phyloP scores from a whole-genome alignment of 1,284 basidiomycete species.

The Austroboletus novae-zelandiae region DNA sequence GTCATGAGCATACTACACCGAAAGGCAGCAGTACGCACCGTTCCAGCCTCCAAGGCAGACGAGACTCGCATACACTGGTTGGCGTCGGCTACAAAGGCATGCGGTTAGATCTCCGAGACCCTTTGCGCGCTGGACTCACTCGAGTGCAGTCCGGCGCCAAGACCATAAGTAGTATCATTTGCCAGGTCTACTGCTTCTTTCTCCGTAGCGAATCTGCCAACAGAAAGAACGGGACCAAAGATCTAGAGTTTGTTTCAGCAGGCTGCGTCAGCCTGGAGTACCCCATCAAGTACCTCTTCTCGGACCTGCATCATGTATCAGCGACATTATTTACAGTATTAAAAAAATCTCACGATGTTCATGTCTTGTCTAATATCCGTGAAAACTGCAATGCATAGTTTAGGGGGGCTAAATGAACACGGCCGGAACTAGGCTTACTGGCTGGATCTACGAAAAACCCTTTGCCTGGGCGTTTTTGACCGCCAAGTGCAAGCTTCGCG shows the following conservation, averaged over 20 bases:
- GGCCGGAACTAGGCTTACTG: conserved; percentile 43
- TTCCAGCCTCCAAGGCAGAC: conserved; percentile 80
- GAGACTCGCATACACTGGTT: conserved; percentile 86
- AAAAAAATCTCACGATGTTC: conserved; percentile 62
- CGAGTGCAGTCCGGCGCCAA: conserved; percentile 88
- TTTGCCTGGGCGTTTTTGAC: conserved; percentile 64
- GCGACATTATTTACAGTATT: conserved; percentile 3
- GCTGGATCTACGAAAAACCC: conserved; percentile 79
- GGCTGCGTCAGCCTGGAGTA: conserved; percentile 4
- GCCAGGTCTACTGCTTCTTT: conserved; percentile 77
- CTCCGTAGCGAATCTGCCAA: conserved; percentile 78
- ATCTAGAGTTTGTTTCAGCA: conserved; percentile 48
- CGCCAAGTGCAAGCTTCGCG: conserved; percentile 79
- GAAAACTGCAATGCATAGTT: conserved; percentile 59
- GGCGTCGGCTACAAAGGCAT: conserved; percentile 59
- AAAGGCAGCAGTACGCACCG: conserved; percentile 44
- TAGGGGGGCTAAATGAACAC: conserved; percentile 1
- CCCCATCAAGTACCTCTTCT: conserved; percentile 54
- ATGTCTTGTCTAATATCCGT: conserved; percentile 68
- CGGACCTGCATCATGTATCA: conserved; percentile 49
- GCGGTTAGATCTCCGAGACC: conserved; percentile 1
- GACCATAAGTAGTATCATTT: conserved; percentile 83
- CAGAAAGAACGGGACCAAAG: conserved; percentile 80
- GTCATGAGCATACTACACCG: conserved; percentile 8
- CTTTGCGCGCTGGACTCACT: conserved; percentile 44